These are phyloP conservation scores for Xylariaceae sp. DNA, from an alignment of 2,329 filamentous ascomycete genomes.

Conservation along the genomic window DNA sequence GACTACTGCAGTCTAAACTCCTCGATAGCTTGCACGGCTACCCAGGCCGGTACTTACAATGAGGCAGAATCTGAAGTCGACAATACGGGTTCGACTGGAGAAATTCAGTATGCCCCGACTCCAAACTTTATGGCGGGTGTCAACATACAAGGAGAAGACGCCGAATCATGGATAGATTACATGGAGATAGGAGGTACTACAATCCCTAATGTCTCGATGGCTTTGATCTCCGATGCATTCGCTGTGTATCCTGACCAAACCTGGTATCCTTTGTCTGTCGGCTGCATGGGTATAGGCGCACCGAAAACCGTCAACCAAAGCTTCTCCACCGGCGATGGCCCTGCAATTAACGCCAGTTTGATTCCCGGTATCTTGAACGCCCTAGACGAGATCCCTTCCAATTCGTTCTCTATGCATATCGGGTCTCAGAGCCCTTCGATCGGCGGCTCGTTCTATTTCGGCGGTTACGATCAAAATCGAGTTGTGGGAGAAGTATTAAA, in stretches of 20 bases:
- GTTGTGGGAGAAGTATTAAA: constrained; percentile 32
- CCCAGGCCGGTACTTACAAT: constrained; percentile 28
- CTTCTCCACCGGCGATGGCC: constrained; percentile 18
- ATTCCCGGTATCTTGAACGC: constrained; percentile 27
- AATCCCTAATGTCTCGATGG: constrained; percentile 26
- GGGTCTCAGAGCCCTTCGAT: constrained; percentile 33
- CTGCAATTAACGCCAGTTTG: constrained; percentile 29
- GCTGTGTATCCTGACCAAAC: constrained; percentile 27
- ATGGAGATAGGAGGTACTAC: constrained; percentile 19
- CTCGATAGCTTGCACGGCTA: constrained; percentile 22
- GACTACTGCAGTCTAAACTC: constrained; percentile 28
- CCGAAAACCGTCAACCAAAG: constrained; percentile 25
- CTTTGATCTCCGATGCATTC: constrained; percentile 25
- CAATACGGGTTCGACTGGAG: constrained; percentile 22
- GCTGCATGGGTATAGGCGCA: constrained; percentile 31
- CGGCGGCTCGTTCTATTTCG: constrained; percentile 36
- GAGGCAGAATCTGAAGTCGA: constrained; percentile 23
- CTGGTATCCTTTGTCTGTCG: constrained; percentile 30
- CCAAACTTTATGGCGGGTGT: constrained; percentile 27
- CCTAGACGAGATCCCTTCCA: constrained; percentile 31
- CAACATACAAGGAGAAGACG: constrained; percentile 17
- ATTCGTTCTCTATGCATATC: constrained; percentile 41
- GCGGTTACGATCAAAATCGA: constrained; percentile 40
- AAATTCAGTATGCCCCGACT: constrained; percentile 20
- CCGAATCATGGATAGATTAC: constrained; percentile 27